Base-by-base conservation (phyloP, 208 protist genomes). In the Acanthamoeba rhysodes region DNA sequence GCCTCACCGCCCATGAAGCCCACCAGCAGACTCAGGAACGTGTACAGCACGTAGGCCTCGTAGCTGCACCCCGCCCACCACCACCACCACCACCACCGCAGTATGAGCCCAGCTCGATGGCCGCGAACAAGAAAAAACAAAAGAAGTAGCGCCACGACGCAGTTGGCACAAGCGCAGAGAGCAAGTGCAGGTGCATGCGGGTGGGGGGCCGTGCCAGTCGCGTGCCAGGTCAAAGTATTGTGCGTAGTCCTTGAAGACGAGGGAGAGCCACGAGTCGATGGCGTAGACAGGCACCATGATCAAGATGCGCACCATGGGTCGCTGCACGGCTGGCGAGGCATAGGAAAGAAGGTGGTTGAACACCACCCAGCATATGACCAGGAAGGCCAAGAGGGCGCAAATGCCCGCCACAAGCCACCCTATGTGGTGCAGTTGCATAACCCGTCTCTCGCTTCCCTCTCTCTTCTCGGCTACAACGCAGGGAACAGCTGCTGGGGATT, bases 41-140 rank as follows among this genome's bases (percentile, higher is more conserved):
- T 97, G 96, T 99, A 99, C 82, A 99, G 98, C 78, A 97, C 98
- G 96, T 99, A 99, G 96, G 98, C 98, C 95, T 99, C 98, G 96
- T 99, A 99, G 20, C 97, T 97, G 94, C 57, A 22, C 57, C 16
- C 97, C 97, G 94, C 10, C 3, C 57, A 62, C 57, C 50, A 5
- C 50, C 50, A 14, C 50, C 50, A 5, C 50, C 50, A 12, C 10
- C 57, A 62, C 50, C 50, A 55, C 4, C 50, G 50, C 4, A 55
- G 50, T 55, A 55, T 4, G 4, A 55, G 50, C 12, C 50, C 50
- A 55, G 8, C 50, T 4, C 12, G 4, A 55, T 55, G 4, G 12
- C 12, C 12, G 12, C 12, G 12, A 4, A 55, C 50, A 12, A 4
- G 8, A 55, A 12, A 4, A 55, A 55, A 55, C n/a, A n/a, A n/a